Conservation (phyloP, 148 eudicot genomes). For the Silene latifolia region DNA sequence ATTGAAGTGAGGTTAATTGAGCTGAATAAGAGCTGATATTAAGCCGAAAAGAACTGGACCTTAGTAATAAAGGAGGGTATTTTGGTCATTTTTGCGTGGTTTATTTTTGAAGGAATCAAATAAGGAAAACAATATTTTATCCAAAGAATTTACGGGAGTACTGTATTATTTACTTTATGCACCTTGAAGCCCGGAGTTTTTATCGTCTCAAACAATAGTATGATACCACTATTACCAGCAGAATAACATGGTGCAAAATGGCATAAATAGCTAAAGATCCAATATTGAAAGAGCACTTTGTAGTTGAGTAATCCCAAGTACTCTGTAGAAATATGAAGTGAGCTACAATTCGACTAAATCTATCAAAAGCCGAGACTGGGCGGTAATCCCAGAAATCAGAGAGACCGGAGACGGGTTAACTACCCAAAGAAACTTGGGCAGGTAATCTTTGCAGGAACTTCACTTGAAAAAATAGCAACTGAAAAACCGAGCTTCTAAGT, state of each 20-base stretch:
- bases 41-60: too few relatives aligned
- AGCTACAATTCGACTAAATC: neutral
- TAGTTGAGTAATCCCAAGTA: neutral
- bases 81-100: too few relatives aligned
- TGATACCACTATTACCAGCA: neutral
- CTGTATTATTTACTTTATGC: too few relatives aligned
- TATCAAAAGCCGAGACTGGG: neutral
- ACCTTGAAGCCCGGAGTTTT: too few relatives aligned
- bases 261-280: neutral
- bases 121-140: too few relatives aligned
- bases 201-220: too few relatives aligned
- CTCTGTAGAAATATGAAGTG: neutral
- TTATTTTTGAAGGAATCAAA: too few relatives aligned
- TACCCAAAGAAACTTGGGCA: neutral
- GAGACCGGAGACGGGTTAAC: neutral
- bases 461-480: neutral
- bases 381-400: neutral
- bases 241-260: neutral
- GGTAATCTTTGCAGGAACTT: neutral
- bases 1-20: too few relatives aligned
- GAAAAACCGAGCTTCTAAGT: conserved; percentile 34
- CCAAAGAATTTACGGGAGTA: too few relatives aligned
- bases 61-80: too few relatives aligned
- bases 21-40: too few relatives aligned
- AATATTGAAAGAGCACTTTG: neutral